Conservation (phyloP, 148 eudicot genomes). For the Suaeda aralocaspica region DNA sequence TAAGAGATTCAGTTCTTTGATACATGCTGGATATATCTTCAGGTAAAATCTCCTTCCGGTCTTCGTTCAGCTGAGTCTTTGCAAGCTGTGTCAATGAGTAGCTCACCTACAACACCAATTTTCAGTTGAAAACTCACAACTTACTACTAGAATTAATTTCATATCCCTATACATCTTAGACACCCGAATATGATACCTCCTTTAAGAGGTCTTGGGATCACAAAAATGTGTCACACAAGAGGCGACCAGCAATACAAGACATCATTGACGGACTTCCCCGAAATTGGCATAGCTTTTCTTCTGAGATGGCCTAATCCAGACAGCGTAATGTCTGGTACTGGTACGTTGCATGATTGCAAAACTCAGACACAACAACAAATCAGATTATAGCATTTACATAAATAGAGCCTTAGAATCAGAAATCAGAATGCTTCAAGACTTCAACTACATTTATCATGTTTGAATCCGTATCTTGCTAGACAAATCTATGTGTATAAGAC, state of each 20-base stretch:
- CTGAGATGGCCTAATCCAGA: slow-evolving; percentile 93
- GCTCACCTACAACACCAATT: slow-evolving; percentile 66
- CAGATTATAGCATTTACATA: too few relatives aligned
- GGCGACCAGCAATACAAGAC: slow-evolving; percentile 95
- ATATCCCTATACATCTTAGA: neutral
- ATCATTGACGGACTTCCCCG: slow-evolving; percentile 92
- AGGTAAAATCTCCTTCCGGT: slow-evolving; percentile 87
- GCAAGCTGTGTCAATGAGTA: slow-evolving; percentile 91
- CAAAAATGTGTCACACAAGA: slow-evolving; percentile 86
- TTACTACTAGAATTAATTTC: too few relatives aligned
- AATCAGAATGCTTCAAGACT: too few relatives aligned
- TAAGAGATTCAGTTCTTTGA: slow-evolving; percentile 63
- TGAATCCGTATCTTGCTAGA: too few relatives aligned
- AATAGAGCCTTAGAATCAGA: too few relatives aligned
- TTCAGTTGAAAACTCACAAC: slow-evolving; percentile 5
- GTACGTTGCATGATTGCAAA: slow-evolving; percentile 72
- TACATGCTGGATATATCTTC: slow-evolving; percentile 71
- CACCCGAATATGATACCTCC: slow-evolving; percentile 51
- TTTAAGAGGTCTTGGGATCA: slow-evolving; percentile 90
- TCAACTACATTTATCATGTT: too few relatives aligned
- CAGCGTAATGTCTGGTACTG: slow-evolving; percentile 76
- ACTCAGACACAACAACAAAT: slow-evolving; percentile 6
- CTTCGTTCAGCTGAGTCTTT: slow-evolving; percentile 82
- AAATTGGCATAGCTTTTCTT: slow-evolving; percentile 80
- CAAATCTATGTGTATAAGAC: too few relatives aligned